Conservation (phyloP, 1,284 basidiomycete genomes). For the Puccinia hordei region DNA sequence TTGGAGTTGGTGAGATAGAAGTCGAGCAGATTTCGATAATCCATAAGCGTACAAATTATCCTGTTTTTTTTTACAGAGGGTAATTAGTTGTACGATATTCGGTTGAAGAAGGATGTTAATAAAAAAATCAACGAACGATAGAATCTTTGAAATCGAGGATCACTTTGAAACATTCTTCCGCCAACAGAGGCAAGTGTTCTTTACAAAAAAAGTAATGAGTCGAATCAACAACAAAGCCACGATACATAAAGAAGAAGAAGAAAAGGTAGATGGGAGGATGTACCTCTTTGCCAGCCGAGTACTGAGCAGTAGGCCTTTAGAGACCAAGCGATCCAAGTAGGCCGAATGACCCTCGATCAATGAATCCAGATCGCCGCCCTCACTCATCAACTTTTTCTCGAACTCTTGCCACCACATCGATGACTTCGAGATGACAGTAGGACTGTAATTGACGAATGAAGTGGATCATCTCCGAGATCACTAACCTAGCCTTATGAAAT, state of each 20-base stretch:
- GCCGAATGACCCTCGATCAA: conserved; percentile 82
- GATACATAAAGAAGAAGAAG: background rate
- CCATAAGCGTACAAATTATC: conserved; percentile 34
- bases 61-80: background rate
- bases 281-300: conserved; percentile 75
- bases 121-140: conserved; percentile 34
- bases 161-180: conserved; percentile 73
- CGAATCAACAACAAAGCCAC: conserved; percentile 47
- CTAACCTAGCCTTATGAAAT: conserved; percentile 88
- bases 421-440: conserved; percentile 94
- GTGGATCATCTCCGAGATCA: conserved; percentile 94
- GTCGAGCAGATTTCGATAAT: background rate
- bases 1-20: background rate
- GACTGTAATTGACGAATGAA: conserved; percentile 92
- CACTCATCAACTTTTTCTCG: conserved; percentile 67
- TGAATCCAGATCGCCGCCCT: conserved; percentile 90
- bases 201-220: conserved; percentile 20
- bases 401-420: conserved; percentile 95
- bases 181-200: conserved; percentile 68
- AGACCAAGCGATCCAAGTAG: conserved; percentile 81
- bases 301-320: conserved; percentile 76
- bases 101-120: no score
- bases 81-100: background rate
- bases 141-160: conserved; percentile 76
- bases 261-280: background rate